These are phyloP conservation scores for Trametes cingulata DNA, from an alignment of 768 basidiomycete genomes.

Conservation along the genomic window DNA sequence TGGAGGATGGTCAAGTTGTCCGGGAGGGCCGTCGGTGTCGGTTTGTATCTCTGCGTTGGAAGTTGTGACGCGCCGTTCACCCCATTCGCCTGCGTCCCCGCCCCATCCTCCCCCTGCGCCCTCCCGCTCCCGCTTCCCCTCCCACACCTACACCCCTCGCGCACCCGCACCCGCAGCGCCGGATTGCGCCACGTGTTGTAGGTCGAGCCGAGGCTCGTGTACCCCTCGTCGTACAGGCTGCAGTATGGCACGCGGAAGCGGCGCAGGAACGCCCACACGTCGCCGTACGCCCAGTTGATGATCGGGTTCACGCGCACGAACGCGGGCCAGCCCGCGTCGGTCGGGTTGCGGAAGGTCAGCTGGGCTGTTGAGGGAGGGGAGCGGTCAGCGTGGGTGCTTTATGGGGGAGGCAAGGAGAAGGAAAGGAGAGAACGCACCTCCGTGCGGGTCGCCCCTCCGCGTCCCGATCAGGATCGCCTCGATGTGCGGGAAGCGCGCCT, in stretches of 20 bases:
- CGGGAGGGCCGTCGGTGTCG: constrained; percentile 5
- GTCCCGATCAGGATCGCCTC: constrained; percentile 89
- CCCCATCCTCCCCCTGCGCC: no score
- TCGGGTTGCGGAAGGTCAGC: constrained; percentile 73
- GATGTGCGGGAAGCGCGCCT: constrained; percentile 62
- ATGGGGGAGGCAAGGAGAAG: no score
- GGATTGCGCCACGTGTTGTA: constrained; percentile 96
- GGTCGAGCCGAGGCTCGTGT: constrained; percentile 94
- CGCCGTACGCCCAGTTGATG: constrained; percentile 89
- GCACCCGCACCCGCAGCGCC: constrained; percentile 57
- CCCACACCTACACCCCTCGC: constrained; percentile 3
- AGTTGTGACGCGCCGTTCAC: neutral
- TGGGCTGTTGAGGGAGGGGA: constrained; percentile 45
- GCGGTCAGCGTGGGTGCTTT: no score
- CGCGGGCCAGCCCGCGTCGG: constrained; percentile 86
- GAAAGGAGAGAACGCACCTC: constrained; percentile 59
- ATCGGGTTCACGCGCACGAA: constrained; percentile 94
- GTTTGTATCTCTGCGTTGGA: neutral
- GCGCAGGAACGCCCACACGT: constrained; percentile 88
- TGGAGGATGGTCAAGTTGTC: constrained; percentile 26
- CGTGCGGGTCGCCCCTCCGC: constrained; percentile 87
- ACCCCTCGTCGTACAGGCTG: constrained; percentile 90
- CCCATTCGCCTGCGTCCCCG: neutral
- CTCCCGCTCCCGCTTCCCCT: neutral
- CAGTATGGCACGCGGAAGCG: constrained; percentile 83